Base-by-base conservation (phyloP, 2,329 filamentous ascomycete genomes). In the Penicillium hesseltinei region DNA sequence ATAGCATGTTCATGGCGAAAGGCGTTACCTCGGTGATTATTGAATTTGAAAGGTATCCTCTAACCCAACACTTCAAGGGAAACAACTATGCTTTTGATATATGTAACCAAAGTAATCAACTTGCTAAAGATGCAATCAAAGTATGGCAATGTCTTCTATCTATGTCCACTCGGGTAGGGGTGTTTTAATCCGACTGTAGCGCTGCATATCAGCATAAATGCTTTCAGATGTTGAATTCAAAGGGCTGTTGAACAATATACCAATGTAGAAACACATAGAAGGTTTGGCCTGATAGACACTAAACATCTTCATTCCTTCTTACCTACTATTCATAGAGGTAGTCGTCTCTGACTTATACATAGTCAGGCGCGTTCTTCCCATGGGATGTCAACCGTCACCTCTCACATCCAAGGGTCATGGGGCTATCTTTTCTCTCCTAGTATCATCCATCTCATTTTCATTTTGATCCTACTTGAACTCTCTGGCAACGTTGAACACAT, bases 1-100 rank as follows among this genome's bases (percentile, higher is more conserved):
- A 62, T 54, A 61, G 57, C 62, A 59, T 61, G 15, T 38, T 21
- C 47, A 51, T 57, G 57, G 59, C 54, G 56, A 38, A 51, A 44
- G 59, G 56, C 38, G 59, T 57, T 61, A 48, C 40, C 17, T 45
- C n/a, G 36, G 43, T 50, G 31, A 35, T 57, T 43, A 21, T 40
- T 21, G n/a, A 52, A 49, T 57, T 23, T 19, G 13, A 48, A 56
- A 47, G 25, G 42, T 53, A 47, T 53, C 21, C 5, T 47, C 13
- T 46, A 21, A 23, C n/a, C 27, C 2, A 42, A 48, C 19, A 38
- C 17, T 13, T 5, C 4, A 10, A 19, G 21, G 8, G 10, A 15
- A 36, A n/a, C 13, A 42, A 29, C n/a, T 29, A 21, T 27, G 2
- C 7, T 19, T 36, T 27, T 17, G 11, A 15, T n/a, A 50, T 11